phyloP scores from a whole-genome alignment of 371 early-diverging fungal species.

The Syncephalastrum monosporum region DNA sequence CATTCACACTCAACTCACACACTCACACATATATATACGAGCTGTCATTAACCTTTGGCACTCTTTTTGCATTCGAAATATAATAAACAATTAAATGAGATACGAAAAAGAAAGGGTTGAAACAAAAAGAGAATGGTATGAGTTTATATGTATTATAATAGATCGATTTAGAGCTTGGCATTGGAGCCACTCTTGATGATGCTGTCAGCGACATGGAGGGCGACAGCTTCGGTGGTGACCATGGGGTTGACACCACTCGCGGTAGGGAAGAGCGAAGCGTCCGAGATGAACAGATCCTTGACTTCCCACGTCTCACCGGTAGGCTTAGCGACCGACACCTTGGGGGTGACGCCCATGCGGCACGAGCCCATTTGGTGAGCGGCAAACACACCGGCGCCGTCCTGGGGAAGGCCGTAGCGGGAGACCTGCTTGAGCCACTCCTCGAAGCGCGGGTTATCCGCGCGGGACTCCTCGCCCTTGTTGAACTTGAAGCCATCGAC shows the following conservation, averaged over 20 bases:
- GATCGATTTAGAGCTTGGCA: constrained; percentile 10
- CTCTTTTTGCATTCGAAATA: constrained; percentile 3
- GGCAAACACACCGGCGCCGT: constrained; percentile 37
- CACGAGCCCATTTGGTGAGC: constrained; percentile 70
- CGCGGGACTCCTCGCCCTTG: constrained; percentile 27
- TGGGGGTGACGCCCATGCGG: constrained; percentile 66
- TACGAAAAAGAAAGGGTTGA: neutral
- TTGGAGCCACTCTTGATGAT: constrained; percentile 12
- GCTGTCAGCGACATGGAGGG: constrained; percentile 32
- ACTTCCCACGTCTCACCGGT: constrained; percentile 78
- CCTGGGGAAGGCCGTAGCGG: constrained; percentile 29
- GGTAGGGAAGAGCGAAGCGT: constrained; percentile 74
- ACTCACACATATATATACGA: neutral
- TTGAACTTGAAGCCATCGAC: constrained; percentile 44
- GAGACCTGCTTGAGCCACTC: constrained; percentile 27
- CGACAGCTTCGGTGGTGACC: constrained; percentile 55
- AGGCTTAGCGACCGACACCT: constrained; percentile 62
- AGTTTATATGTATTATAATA: neutral
- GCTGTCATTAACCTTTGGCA: neutral
- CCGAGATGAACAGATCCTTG: constrained; percentile 70
- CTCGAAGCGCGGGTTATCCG: constrained; percentile 37
- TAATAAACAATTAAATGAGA: neutral
- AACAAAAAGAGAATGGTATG: constrained; percentile 7
- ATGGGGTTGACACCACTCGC: constrained; percentile 77
- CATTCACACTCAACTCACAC: no score